phyloP scores from a whole-genome alignment of 371 early-diverging fungal species.

The Circinella minor region DNA sequence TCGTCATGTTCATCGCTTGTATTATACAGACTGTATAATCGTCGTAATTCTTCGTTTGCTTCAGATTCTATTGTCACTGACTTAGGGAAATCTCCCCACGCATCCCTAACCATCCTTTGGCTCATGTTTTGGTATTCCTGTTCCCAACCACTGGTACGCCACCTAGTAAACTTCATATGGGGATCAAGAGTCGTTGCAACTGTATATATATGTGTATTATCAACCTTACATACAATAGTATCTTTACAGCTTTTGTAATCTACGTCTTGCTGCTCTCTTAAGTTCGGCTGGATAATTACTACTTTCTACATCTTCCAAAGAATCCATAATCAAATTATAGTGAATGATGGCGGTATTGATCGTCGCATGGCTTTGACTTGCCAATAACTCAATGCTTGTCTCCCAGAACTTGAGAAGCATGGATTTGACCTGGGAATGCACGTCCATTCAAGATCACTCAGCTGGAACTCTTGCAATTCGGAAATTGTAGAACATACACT shows the following conservation, averaged over 20 bases:
- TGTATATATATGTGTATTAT: conserved; percentile 14
- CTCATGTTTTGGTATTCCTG: neutral
- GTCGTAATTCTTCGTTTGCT: too few relatives aligned
- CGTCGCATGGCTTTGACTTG: conserved; percentile 4
- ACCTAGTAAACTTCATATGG: conserved; percentile 22
- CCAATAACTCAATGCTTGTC: neutral
- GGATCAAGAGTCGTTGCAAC: conserved; percentile 31
- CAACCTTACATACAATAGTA: conserved; percentile 15
- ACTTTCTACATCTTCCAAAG: conserved; percentile 2
- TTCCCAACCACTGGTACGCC: conserved; percentile 6
- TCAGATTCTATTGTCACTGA: too few relatives aligned
- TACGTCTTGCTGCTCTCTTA: neutral
- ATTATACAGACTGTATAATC: too few relatives aligned
- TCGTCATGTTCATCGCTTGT: too few relatives aligned
- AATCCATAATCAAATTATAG: conserved; percentile 24
- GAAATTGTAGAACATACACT: neutral
- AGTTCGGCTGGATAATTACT: neutral
- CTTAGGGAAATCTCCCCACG: neutral
- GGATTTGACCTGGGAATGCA: neutral
- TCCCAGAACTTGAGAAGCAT: neutral
- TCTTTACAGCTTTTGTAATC: conserved; percentile 13
- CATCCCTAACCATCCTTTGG: neutral
- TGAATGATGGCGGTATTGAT: conserved; percentile 17
- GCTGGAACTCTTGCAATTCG: neutral
- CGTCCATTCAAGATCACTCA: neutral